These are phyloP conservation scores for Diplodia sapinea DNA, from an alignment of 2,329 filamentous ascomycete genomes.

Conservation along the genomic window DNA sequence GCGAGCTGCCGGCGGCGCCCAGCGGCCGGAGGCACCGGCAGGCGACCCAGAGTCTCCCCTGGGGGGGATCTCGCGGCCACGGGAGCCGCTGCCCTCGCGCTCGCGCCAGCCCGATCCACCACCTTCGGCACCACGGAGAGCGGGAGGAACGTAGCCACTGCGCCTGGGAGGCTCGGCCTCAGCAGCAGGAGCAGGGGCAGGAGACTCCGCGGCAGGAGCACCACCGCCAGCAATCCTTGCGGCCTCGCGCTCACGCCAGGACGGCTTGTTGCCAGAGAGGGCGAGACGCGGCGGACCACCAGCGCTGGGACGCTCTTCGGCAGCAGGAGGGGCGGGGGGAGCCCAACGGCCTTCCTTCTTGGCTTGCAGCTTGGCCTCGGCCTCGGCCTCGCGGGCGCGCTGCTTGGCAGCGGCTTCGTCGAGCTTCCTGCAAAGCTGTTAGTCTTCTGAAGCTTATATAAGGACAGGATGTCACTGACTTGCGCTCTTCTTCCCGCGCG, in stretches of 20 bases:
- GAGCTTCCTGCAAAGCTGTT: slow-evolving; percentile 58
- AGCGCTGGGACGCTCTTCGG: slow-evolving; percentile 46
- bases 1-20: slow-evolving; percentile 17
- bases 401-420: slow-evolving; percentile 70
- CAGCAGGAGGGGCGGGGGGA: slow-evolving; percentile 33
- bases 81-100: slow-evolving; percentile 44
- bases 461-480: slow-evolving; percentile 51
- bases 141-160: slow-evolving; percentile 55
- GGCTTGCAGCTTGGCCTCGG: slow-evolving; percentile 73
- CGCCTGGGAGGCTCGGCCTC: slow-evolving; percentile 46
- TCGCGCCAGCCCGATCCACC: slow-evolving; percentile 46
- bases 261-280: slow-evolving; percentile 67
- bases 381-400: slow-evolving; percentile 82
- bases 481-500: slow-evolving; percentile 64
- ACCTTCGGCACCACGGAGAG: slow-evolving; percentile 45
- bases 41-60: slow-evolving; percentile 41
- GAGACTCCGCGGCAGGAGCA: slow-evolving; percentile 38
- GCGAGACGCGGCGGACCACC: slow-evolving; percentile 65
- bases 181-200: slow-evolving; percentile 41
- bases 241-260: slow-evolving; percentile 77
- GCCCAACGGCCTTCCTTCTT: slow-evolving; percentile 56
- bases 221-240: slow-evolving; percentile 44
- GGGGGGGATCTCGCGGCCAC: slow-evolving; percentile 37
- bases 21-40: slow-evolving; percentile 36
- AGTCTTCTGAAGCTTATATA: slow-evolving; percentile 36